Base-by-base conservation (phyloP, 2,329 filamentous ascomycete species). In the Penicillium fuscoglaucum region DNA sequence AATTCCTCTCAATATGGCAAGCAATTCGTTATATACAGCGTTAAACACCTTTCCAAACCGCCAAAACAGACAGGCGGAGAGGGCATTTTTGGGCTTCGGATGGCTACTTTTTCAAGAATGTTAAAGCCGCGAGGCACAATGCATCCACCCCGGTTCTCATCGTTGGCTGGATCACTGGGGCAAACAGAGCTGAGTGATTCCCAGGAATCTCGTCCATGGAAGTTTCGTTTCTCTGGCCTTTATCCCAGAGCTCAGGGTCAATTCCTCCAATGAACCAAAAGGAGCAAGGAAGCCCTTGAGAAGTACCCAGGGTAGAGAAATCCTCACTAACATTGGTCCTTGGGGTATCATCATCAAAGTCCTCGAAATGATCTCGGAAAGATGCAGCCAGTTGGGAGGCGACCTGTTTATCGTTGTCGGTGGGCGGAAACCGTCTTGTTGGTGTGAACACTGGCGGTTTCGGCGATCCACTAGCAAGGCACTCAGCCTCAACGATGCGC, bases 151-250 rank as follows among this genome's bases (percentile, higher is more conserved):
- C 85, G 5, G 74, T 75, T 59, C 61, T 78, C 74, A 88, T 69
- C 0, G 85, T 88, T 8, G 84, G 84, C 68, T 83, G 79, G 26
- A 87, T 78, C 0, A 79, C 80, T 6, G 85, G 85, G 33, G 82
- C 81, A 72, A 88, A 88, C 54, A 79, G 77, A 0, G 83, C 79
- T 58, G 79, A 83, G 67, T 88, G 86, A 62, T 88, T 88, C 0
- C 80, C 80, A 0, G 86, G 82, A 13, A 87, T 78, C 52, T 80
- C 81, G 61, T 78, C 73, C 59, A 46, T 58, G 5, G 77, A 69
- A 63, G 55, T 73, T 0, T 80, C 80, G 54, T 68, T 80, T 57
- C 68, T 73, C 67, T 79, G 74, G 15, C 74, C 76, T 60, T 76
- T 70, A 68, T 86, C 82, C 78, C 80, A 87, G 5, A 78, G 50